Conservation (phyloP, 345 rosid species). For the Abelmoschus esculentus region DNA sequence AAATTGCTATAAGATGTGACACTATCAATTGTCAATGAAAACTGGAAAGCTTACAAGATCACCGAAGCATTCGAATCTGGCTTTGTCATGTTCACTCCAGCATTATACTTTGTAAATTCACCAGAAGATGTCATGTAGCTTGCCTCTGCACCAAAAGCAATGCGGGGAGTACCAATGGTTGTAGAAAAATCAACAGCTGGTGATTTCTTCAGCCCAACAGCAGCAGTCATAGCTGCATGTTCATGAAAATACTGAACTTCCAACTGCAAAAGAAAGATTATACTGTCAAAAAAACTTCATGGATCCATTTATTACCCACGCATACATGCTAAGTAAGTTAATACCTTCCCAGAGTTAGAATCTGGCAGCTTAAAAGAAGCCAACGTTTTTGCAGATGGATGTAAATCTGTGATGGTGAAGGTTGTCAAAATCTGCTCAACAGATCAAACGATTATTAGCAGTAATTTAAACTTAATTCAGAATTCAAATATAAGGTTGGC, state of each 20-base stretch:
- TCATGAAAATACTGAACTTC: not conserved
- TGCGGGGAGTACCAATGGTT: not conserved
- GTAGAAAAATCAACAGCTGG: not conserved
- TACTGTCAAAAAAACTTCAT: not conserved
- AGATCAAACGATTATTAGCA: slow-evolving; percentile 8
- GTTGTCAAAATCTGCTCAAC: slow-evolving; percentile 25
- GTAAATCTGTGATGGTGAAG: not conserved
- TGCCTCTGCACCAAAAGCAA: not conserved
- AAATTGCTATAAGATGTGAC: not conserved
- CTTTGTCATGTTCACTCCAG: slow-evolving; percentile 47
- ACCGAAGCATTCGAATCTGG: slow-evolving; percentile 18
- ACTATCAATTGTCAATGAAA: not conserved
- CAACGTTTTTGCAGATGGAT: slow-evolving; percentile 10
- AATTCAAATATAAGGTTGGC: not conserved
- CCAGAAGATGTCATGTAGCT: not conserved
- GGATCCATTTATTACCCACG: not conserved
- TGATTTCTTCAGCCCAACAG: not conserved
- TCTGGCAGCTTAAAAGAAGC: slow-evolving; percentile 37
- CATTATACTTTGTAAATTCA: not conserved
- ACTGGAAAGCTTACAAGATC: not conserved
- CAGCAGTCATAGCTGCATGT: not conserved
- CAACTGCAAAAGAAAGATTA: not conserved
- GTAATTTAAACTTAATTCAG: not conserved
- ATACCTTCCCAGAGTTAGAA: slow-evolving; percentile 11
- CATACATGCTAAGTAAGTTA: not conserved